A percentile compares a stretch with the other conserved stretches of the same genome.
Conservation (phyloP, 2,329 filamentous ascomycete species). For the Acrocalymma vagum region DNA sequence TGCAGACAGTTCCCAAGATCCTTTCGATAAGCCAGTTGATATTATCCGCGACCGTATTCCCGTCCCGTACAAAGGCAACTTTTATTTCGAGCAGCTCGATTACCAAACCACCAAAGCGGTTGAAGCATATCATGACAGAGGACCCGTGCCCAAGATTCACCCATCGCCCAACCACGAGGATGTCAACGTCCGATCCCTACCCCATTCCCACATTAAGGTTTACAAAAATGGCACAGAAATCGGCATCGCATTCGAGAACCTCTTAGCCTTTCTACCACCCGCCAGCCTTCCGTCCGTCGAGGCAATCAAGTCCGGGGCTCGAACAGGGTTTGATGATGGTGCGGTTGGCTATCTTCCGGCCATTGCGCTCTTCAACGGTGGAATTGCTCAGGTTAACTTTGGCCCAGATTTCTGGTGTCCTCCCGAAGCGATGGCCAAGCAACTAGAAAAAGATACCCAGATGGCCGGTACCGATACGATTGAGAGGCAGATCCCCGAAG, state of each 20-base stretch:
- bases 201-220: constrained; percentile 83
- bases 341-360: constrained; percentile 96
- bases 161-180: constrained; percentile 77
- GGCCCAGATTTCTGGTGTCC: constrained; percentile 93
- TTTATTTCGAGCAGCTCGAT: constrained; percentile 93
- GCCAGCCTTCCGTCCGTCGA: constrained; percentile 78
- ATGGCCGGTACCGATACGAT: constrained; percentile 31
- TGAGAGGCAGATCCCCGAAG: constrained; percentile 29
- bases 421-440: constrained; percentile 66
- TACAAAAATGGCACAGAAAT: constrained; percentile 92
- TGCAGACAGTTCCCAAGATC: constrained; percentile 46
- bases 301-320: constrained; percentile 74
- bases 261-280: constrained; percentile 90
- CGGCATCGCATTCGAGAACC: constrained; percentile 86
- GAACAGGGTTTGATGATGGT: constrained; percentile 91
- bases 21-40: constrained; percentile 69
- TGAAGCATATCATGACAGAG: constrained; percentile 68
- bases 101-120: constrained; percentile 89
- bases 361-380: constrained; percentile 89
- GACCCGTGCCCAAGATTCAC: constrained; percentile 68
- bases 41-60: constrained; percentile 95
- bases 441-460: constrained; percentile 43
- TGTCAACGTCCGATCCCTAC: constrained; percentile 83
- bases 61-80: constrained; percentile 90
- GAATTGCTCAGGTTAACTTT: constrained; percentile 92